Evolutionary conservation across 768 basidiomycete species (phyloP).

Genomic region (Naganishia vaughanmartiniae): DNA sequence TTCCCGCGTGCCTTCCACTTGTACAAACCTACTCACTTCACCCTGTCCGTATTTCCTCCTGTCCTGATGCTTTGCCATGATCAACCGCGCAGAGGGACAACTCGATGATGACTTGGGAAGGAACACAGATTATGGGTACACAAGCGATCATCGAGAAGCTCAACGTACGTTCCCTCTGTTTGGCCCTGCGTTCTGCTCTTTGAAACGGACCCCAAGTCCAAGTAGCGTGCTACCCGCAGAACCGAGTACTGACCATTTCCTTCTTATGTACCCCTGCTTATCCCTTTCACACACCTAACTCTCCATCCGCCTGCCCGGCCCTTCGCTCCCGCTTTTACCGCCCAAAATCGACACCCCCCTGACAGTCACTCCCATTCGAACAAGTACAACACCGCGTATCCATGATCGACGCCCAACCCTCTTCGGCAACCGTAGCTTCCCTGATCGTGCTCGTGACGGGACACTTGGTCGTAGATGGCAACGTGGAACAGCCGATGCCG

Average conservation of each 20-base stretch:
- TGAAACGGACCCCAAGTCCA: background rate
- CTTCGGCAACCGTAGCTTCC: constrained; percentile 60
- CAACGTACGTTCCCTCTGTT: constrained; percentile 58
- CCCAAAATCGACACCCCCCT: too few species aligned
- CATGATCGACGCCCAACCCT: constrained; percentile 86
- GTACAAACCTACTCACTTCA: too few species aligned
- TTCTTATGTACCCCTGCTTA: background rate
- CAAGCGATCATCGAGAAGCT: constrained; percentile 71
- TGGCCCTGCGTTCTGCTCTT: background rate
- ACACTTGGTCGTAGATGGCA: constrained; percentile 71
- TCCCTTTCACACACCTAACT: background rate
- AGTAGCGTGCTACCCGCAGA: too few species aligned
- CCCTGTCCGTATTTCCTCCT: too few species aligned
- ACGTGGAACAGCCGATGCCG: constrained; percentile 70
- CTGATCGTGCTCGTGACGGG: constrained; percentile 86
- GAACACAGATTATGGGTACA: constrained; percentile 60
- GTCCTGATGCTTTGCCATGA: too few species aligned
- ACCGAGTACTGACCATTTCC: too few species aligned
- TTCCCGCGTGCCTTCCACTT: background rate
- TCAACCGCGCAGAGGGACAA: constrained; percentile 65
- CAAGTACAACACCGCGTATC: constrained; percentile 76
- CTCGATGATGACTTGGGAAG: constrained; percentile 84
- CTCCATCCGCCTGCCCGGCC: background rate
- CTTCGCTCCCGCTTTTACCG: background rate
- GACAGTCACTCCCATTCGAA: constrained; percentile 73